A percentile compares a stretch with the other conserved stretches of the same genome.
Conservation (phyloP, 1,284 basidiomycete genomes). For the Cutaneotrichosporon dermatis region DNA sequence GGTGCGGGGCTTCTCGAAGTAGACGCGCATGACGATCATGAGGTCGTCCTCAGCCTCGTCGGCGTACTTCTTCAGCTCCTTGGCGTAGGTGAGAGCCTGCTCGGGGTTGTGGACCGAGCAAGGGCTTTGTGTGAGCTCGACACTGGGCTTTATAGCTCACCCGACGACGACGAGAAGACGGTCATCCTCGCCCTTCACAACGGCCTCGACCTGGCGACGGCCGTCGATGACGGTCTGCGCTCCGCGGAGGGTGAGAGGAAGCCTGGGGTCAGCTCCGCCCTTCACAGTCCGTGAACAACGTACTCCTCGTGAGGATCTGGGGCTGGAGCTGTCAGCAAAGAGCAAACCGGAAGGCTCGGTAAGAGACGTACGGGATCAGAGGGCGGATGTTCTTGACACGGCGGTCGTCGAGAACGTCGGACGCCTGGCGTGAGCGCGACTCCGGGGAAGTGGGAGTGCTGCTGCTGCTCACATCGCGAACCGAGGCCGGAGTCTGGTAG, state of each 20-base stretch:
- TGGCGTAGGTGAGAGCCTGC: constrained; percentile 78
- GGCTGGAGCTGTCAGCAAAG: constrained; percentile 43
- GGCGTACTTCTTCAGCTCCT: constrained; percentile 72
- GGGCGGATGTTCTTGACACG: constrained; percentile 80
- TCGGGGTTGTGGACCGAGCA: constrained; percentile 88
- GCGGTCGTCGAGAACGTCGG: constrained; percentile 75
- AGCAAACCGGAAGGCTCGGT: neutral
- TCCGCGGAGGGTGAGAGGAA: constrained; percentile 46
- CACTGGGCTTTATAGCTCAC: constrained; percentile 48
- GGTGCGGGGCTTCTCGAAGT: constrained; percentile 94
- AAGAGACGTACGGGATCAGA: constrained; percentile 61
- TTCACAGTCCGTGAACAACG: constrained; percentile 4
- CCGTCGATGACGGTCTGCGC: constrained; percentile 69
- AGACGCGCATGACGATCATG: constrained; percentile 93
- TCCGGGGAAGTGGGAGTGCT: no score
- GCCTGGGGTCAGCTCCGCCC: constrained; percentile 19
- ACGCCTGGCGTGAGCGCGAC: constrained; percentile 51
- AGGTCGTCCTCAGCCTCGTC: constrained; percentile 77
- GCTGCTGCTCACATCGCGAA: constrained; percentile 27
- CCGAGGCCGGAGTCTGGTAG: constrained; percentile 17
- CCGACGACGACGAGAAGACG: constrained; percentile 82
- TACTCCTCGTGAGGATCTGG: constrained; percentile 85
- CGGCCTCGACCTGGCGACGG: constrained; percentile 69
- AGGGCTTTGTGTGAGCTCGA: constrained; percentile 56
- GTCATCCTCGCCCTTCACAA: constrained; percentile 80